Conservation (phyloP, 179 eudicot genomes). For the Silene vulgaris region DNA sequence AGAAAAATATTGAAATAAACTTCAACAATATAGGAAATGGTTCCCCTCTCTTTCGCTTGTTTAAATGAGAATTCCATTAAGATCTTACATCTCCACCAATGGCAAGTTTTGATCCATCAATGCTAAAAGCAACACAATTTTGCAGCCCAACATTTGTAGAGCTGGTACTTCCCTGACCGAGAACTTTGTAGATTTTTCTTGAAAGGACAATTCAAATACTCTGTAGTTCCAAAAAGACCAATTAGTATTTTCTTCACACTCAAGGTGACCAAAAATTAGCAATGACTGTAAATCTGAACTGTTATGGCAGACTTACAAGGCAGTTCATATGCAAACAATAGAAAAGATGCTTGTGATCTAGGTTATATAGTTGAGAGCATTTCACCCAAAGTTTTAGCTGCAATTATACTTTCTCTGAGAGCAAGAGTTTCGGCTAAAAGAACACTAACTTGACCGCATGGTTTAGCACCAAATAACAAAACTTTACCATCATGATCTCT, state of each 20-base stretch:
- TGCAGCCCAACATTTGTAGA: constrained; percentile 68
- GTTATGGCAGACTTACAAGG: background rate
- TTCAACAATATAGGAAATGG: background rate
- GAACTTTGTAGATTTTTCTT: constrained; percentile 43
- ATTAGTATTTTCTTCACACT: background rate
- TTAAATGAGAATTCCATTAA: background rate
- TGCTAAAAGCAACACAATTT: constrained; percentile 72
- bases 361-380: background rate
- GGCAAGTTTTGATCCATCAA: constrained; percentile 85
- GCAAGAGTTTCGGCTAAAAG: no score
- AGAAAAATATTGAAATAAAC: constrained; percentile 2
- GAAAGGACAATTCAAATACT: constrained; percentile 51
- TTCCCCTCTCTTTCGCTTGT: background rate
- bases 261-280: background rate
- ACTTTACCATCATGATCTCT: no score
- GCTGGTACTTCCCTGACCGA: constrained; percentile 50
- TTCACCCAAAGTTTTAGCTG: background rate
- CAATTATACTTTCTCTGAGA: no score
- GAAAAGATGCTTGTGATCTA: background rate
- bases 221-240: constrained; percentile 35
- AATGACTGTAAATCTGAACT: background rate
- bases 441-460: no score
- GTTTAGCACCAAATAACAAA: no score
- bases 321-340: background rate
- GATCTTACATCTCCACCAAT: constrained; percentile 76